Base-by-base conservation (phyloP, 2,329 filamentous ascomycete genomes). In the Shiraia sp. region DNA sequence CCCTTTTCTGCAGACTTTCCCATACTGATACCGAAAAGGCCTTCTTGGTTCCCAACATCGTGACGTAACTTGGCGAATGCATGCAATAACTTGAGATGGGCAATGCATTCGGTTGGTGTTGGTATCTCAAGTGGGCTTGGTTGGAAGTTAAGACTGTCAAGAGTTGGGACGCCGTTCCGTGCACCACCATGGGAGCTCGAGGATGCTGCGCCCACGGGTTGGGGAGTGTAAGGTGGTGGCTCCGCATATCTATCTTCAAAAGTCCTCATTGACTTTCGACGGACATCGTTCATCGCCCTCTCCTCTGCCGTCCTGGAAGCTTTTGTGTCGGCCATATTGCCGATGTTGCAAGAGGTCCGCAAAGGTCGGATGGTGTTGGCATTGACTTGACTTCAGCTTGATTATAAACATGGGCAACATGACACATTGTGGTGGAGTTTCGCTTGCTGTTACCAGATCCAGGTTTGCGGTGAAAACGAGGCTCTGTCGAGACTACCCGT, bases 1-100 rank as follows among this genome's bases (percentile, higher is more conserved):
- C 3, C 26, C 32, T 7, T 35, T 15, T 35, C 17, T 13, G 16
- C 34, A 2, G 15, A 12, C 9, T 49, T 42, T 14, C 32, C 43
- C n/a, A 45, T 22, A 6, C 30, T 28, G 34, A 90, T 75, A 2
- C 79, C 79, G 68, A 84, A 91, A 1, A 90, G 71, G 0, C 83
- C 83, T 54, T 90, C 82, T 0, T 71, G 79, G 40, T 80, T 83
- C 5, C 83, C 84, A 13, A 90, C 68, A 13, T 81, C 77, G 44
- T 88, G 82, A 48, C 84, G 85, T 39, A 92, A 69, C 24, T 76
- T 76, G 51, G 87, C 79, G 42, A 92, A 77, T 8, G 83, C 80
- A 37, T 82, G 79, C 1, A 92, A 75, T 1, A 92, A 73, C 63
- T 88, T 89, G 19, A 92, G 75, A 63, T 93, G 88, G 1, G 81